Evolutionary conservation across 495 filamentous ascomycete genomes (phyloP).

Genomic region (Penicillium alfredii): DNA sequence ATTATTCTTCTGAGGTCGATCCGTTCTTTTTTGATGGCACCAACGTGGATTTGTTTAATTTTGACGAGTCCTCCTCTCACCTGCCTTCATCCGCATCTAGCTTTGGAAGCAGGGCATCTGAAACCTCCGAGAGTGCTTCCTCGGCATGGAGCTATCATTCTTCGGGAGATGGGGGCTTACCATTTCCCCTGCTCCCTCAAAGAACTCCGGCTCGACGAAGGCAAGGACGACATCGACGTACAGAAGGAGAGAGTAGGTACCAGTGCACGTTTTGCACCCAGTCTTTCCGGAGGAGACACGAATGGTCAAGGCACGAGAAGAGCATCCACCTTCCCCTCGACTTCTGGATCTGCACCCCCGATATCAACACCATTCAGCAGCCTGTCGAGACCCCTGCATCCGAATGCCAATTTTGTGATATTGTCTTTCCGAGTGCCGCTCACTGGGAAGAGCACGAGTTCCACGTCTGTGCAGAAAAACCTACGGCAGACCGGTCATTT

Average conservation of each 20-base stretch:
- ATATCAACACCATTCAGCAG: not conserved
- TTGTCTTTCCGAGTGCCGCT: slow-evolving; percentile 47
- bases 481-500: slow-evolving; percentile 63
- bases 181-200: slow-evolving; percentile 15
- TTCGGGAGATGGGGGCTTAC: slow-evolving; percentile 23
- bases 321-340: slow-evolving; percentile 71
- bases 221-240: slow-evolving; percentile 43
- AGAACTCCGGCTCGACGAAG: slow-evolving; percentile 21
- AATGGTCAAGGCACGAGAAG: slow-evolving; percentile 82
- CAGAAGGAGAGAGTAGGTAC: slow-evolving; percentile 47
- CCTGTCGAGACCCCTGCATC: not conserved
- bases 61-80: slow-evolving; percentile 23
- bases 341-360: slow-evolving; percentile 68
- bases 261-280: slow-evolving; percentile 83
- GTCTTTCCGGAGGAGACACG: slow-evolving; percentile 75
- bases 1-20: slow-evolving; percentile 47
- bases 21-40: slow-evolving; percentile 32
- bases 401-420: slow-evolving; percentile 62
- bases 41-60: slow-evolving; percentile 18
- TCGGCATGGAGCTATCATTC: slow-evolving; percentile 45
- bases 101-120: slow-evolving; percentile 26
- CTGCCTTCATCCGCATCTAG: slow-evolving; percentile 26
- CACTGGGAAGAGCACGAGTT: slow-evolving; percentile 71
- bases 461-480: slow-evolving; percentile 58
- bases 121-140: slow-evolving; percentile 30